phyloP scores from a whole-genome alignment of 108 stramenopile genomes.

The Craspedostauros australis region DNA sequence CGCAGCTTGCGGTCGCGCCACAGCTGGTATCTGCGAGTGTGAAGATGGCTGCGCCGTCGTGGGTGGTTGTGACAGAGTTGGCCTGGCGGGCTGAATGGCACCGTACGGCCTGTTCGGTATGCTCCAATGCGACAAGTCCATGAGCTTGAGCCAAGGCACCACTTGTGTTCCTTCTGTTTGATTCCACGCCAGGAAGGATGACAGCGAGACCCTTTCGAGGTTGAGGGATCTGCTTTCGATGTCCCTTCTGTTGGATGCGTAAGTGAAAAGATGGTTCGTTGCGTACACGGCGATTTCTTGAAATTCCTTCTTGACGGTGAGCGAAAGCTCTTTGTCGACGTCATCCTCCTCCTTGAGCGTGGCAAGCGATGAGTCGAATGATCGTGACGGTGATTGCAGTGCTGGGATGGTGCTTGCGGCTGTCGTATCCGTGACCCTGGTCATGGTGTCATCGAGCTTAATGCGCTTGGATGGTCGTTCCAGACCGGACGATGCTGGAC shows the following conservation, averaged over 20 bases:
- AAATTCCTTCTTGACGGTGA: conserved; percentile 53
- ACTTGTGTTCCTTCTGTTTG: conserved; percentile 63
- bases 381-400: conserved; percentile 35
- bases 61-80: conserved; percentile 7
- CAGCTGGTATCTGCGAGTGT: too few relatives aligned
- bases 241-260: conserved; percentile 19
- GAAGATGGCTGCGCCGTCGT: too few relatives aligned
- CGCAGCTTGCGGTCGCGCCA: conserved; percentile 1
- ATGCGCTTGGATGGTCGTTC: conserved; percentile 20
- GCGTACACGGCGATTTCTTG: conserved; percentile 66
- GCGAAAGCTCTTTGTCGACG: conserved; percentile 5
- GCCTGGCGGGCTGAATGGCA: not conserved
- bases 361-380: conserved; percentile 26
- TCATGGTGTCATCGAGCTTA: conserved; percentile 14
- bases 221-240: not conserved
- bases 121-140: conserved; percentile 77
- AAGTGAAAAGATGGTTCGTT: conserved; percentile 53
- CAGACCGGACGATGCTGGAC: not conserved
- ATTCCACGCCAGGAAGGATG: conserved; percentile 75
- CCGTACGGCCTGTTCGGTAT: conserved; percentile 15
- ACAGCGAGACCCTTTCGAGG: conserved; percentile 5
- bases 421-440: conserved; percentile 3
- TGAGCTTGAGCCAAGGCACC: conserved; percentile 83
- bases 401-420: conserved; percentile 36
- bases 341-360: conserved; percentile 23